Base-by-base conservation (phyloP, 2,329 filamentous ascomycete genomes). In the Fusarium praegraminearum region DNA sequence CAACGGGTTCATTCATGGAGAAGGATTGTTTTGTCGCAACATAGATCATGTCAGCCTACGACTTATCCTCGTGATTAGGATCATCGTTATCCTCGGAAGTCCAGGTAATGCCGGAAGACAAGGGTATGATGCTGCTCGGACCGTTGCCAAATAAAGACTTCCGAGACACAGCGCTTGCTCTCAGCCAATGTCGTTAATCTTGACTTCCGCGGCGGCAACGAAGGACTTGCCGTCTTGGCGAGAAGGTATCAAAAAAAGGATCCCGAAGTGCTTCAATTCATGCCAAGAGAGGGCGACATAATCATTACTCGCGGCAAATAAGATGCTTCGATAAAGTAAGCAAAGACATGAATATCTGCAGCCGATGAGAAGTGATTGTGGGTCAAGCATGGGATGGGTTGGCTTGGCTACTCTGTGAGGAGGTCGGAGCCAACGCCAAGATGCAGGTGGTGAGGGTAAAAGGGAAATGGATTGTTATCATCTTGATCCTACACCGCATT, bases 71-170 rank as follows among this genome's bases (percentile, higher is more conserved):
- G 1, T 66, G 64, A 5, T 62, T 13, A 1, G 56, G 49, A 20
- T 66, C 63, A 4, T 54, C 36, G 69, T 82, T 85, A 0, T 84
- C 84, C 47, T 86, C 84, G 0, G 83, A 83, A 1, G 84, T 83
- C 84, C 84, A 86, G 1, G 85, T 86, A 54, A 84, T 87, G 11
- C 84, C 85, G 1, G 1, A 83, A 84, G 0, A 86, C 83, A 7
- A 80, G 75, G 22, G 85, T 76, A 41, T 85, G 83, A 16, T 84
- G 80, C 68, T 87, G 84, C 28, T 77, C 77, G 3, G 82, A 84
- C 84, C 84, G 86, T 26, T 72, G 83, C 83, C 4, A 86, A 78
- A 60, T 67, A 52, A 13, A 51, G 47, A 38, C 60, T 62, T 28
- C 60, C 60, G 26, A 47, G 36, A 12, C 60, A 15, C 9, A 47